These are phyloP conservation scores for Digitaria exilis DNA, from an alignment of 202 grass and related monocot genomes.

Conservation along the genomic window DNA sequence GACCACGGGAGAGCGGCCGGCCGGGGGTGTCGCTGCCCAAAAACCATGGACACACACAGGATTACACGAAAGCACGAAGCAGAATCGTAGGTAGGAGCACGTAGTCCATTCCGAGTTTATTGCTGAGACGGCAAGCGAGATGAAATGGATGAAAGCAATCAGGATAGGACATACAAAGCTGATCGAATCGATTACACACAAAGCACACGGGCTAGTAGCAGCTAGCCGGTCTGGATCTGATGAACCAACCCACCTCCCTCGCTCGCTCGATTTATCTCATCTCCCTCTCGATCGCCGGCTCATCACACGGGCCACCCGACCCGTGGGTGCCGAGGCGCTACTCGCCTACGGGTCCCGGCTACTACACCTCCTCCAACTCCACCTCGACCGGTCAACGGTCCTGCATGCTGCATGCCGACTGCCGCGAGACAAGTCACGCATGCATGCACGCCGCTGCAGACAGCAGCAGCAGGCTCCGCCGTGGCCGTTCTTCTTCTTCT, in stretches of 20 bases:
- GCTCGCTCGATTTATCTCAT: background rate
- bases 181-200: constrained; percentile 25
- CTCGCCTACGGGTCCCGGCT: constrained; percentile 7
- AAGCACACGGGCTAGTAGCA: background rate
- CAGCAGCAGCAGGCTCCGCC: background rate
- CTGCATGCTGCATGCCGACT: constrained; percentile 30
- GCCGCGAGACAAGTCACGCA: background rate
- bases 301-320: constrained; percentile 10
- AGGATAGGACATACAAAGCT: background rate
- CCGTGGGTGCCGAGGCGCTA: constrained; percentile 29
- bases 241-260: background rate
- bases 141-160: constrained; percentile 19
- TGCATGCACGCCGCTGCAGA: background rate
- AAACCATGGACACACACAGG: background rate
- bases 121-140: background rate
- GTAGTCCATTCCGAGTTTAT: constrained; percentile 33
- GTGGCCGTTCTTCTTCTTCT: background rate
- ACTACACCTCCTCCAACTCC: background rate
- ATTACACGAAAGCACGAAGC: background rate
- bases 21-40: too few relatives aligned
- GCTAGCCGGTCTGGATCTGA: background rate
- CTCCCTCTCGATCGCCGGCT: background rate
- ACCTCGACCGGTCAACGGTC: background rate
- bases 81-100: background rate
- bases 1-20: too few relatives aligned